Percentiles rank a stretch among this genome's conserved stretches.
Evolutionary conservation across 192 early-diverging fungal species (phyloP).

Genomic region (Backusella mclennaniae): DNA sequence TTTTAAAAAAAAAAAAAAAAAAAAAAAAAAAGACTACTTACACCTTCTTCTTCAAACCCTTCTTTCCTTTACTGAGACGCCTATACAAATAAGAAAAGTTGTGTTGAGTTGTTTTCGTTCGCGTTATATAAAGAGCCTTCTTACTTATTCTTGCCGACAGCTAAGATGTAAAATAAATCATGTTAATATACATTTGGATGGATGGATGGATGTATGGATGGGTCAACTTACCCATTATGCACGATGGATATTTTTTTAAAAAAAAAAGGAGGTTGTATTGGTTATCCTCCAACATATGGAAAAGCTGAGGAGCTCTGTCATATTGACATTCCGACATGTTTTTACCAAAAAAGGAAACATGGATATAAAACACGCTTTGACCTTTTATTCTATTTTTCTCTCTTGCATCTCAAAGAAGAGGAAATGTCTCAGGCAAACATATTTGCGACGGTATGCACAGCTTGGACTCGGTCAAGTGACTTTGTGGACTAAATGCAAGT

Average conservation of each 20-base stretch:
- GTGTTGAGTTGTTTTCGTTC: neutral
- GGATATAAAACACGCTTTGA: too few relatives aligned
- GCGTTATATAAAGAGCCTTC: slow-evolving; percentile 7
- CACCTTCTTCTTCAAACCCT: slow-evolving; percentile 89
- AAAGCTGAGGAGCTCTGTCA: neutral
- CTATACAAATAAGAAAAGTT: slow-evolving; percentile 33
- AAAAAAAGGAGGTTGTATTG: neutral
- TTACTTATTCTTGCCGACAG: slow-evolving; percentile 77
- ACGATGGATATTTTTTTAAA: neutral
- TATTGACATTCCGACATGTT: too few relatives aligned
- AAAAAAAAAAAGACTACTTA: slow-evolving; percentile 41
- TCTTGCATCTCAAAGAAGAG: too few relatives aligned
- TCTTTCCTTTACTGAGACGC: slow-evolving; percentile 84
- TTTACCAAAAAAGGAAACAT: too few relatives aligned
- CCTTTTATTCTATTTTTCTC: too few relatives aligned
- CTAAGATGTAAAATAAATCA: slow-evolving; percentile 20
- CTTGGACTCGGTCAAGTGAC: too few relatives aligned
- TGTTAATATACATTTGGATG: neutral
- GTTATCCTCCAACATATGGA: neutral
- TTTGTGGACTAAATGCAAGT: too few relatives aligned
- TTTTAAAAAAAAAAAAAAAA: too few relatives aligned
- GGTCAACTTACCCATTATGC: slow-evolving; percentile 30
- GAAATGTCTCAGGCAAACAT: too few relatives aligned
- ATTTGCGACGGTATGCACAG: too few relatives aligned
- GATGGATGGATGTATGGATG: slow-evolving; percentile 30